phyloP scores from a whole-genome alignment of 2,329 filamentous ascomycete genomes.

The Ophiocordyceps sinensis region DNA sequence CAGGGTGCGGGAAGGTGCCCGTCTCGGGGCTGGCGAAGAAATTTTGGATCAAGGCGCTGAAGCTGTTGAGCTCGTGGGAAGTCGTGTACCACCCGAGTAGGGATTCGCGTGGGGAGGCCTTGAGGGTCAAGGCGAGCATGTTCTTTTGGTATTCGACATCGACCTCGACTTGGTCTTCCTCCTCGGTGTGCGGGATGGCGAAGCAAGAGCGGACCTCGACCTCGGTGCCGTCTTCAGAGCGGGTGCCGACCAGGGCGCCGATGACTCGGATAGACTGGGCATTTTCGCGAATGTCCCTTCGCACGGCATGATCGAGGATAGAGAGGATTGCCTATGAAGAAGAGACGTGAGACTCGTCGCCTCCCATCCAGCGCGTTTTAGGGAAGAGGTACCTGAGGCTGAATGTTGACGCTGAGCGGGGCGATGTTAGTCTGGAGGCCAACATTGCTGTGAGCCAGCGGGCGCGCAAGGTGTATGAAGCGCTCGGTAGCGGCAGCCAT shows the following conservation, averaged over 20 bases:
- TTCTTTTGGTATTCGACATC: slow-evolving; percentile 99
- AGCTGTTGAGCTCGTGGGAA: slow-evolving; percentile 91
- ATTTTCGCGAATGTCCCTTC: slow-evolving; percentile 53
- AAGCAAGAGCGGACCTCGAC: slow-evolving; percentile 94
- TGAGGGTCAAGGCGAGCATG: slow-evolving; percentile 90
- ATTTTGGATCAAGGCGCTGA: slow-evolving; percentile 94
- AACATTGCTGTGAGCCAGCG: slow-evolving; percentile 67
- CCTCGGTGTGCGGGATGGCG: slow-evolving; percentile 96
- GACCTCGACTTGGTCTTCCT: slow-evolving; percentile 95
- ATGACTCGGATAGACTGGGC: slow-evolving; percentile 92
- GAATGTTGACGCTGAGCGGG: slow-evolving; percentile 86
- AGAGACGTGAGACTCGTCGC: background rate
- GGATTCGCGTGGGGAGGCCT: slow-evolving; percentile 84
- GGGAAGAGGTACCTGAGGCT: slow-evolving; percentile 62
- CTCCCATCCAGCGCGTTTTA: background rate
- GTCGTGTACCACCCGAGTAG: slow-evolving; percentile 98
- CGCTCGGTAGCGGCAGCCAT: slow-evolving; percentile 72
- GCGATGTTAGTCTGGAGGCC: slow-evolving; percentile 75
- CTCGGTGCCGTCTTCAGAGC: slow-evolving; percentile 92
- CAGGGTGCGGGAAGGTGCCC: slow-evolving; percentile 93
- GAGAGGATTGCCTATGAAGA: slow-evolving; percentile 48
- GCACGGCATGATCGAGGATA: slow-evolving; percentile 85
- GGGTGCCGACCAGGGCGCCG: slow-evolving; percentile 81
- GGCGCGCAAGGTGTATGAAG: slow-evolving; percentile 89
- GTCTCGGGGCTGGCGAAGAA: slow-evolving; percentile 97